Conservation (phyloP, 1,139 yeast species). For the Scheffersomyces insectosa region DNA sequence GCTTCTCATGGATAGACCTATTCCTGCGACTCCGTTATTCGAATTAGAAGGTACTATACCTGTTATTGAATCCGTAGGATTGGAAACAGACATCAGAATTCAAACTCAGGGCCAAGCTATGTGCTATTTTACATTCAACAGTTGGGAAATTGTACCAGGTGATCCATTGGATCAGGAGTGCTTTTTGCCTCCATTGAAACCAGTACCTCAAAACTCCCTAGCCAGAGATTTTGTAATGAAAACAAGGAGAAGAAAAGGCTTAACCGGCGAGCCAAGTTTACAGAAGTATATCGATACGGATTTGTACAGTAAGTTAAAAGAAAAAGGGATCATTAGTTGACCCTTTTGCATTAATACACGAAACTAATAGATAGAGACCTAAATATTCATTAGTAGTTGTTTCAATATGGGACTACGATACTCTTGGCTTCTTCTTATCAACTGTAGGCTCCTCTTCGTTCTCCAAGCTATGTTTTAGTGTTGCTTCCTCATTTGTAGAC, state of each 20-base stretch:
- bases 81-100: slow-evolving; percentile 81
- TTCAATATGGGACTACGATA: neutral
- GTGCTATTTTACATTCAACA: slow-evolving; percentile 63
- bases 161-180: slow-evolving; percentile 77
- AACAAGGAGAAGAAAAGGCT: slow-evolving; percentile 84
- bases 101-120: slow-evolving; percentile 79
- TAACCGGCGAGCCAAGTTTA: slow-evolving; percentile 75
- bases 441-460: neutral
- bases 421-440: neutral
- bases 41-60: slow-evolving; percentile 70
- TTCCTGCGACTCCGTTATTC: slow-evolving; percentile 75
- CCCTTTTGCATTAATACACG: neutral
- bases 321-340: slow-evolving; percentile 40
- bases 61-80: slow-evolving; percentile 85
- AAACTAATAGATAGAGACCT: neutral
- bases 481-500: neutral
- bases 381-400: neutral
- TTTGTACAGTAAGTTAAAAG: slow-evolving; percentile 53
- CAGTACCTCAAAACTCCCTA: slow-evolving; percentile 68
- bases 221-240: slow-evolving; percentile 90
- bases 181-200: slow-evolving; percentile 66
- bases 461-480: too few species aligned
- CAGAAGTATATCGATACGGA: slow-evolving; percentile 69
- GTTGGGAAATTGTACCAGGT: slow-evolving; percentile 86
- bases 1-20: slow-evolving; percentile 50